Evolutionary conservation across 257 asterid species (phyloP).

Genomic region (Ehretia macrophylla): DNA sequence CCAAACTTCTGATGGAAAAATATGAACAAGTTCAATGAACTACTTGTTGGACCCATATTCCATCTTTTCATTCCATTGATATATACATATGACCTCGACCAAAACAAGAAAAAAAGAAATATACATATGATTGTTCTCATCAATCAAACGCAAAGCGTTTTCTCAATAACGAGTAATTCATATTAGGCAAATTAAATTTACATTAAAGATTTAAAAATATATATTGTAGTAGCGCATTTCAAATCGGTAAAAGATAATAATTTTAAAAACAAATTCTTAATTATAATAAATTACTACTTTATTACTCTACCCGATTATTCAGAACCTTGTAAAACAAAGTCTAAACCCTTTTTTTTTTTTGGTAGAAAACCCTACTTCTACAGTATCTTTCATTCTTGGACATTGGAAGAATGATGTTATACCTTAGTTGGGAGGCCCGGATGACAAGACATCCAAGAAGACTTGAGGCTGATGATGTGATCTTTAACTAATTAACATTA

Average conservation of each 20-base stretch:
- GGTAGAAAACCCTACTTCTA: background rate
- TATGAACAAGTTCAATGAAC: constrained; percentile 13
- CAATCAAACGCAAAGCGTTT: constrained; percentile 1
- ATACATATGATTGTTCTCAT: background rate
- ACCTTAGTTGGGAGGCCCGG: constrained; percentile 10
- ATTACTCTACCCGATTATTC: too few relatives aligned
- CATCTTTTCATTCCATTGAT: background rate
- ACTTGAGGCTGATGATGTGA: constrained; percentile 15
- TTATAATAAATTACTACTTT: too few relatives aligned
- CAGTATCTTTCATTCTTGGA: background rate
- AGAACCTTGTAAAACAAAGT: too few relatives aligned
- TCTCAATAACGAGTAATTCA: too few relatives aligned
- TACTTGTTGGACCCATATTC: background rate
- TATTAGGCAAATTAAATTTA: too few relatives aligned
- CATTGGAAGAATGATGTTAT: background rate
- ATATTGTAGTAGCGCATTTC: too few relatives aligned
- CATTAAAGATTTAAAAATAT: too few relatives aligned
- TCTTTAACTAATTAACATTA: constrained; percentile 1
- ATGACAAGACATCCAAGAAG: constrained; percentile 15
- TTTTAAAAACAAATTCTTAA: too few relatives aligned
- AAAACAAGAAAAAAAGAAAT: too few relatives aligned
- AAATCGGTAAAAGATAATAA: too few relatives aligned
- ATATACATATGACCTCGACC: background rate
- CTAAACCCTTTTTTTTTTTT: too few relatives aligned
- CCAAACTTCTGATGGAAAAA: background rate